Conservation (phyloP, 2,329 filamentous ascomycete genomes). For the Arthroderma uncinatum region DNA sequence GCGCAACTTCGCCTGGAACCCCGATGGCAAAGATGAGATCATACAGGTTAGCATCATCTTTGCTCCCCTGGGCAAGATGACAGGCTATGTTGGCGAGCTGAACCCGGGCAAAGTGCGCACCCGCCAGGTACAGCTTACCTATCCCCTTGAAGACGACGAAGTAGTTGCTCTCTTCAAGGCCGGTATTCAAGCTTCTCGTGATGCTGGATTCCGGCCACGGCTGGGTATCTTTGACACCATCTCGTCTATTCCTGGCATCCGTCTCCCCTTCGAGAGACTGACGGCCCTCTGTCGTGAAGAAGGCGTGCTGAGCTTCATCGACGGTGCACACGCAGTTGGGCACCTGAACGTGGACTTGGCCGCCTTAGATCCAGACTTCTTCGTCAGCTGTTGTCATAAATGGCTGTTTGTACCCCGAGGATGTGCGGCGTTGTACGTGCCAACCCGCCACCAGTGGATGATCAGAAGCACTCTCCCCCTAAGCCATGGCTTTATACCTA, state of each 20-base stretch:
- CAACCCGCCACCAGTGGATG: conserved; percentile 60
- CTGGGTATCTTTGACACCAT: conserved; percentile 74
- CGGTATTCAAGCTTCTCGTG: conserved; percentile 45
- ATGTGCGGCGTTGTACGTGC: conserved; percentile 71
- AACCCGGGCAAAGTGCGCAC: conserved; percentile 34
- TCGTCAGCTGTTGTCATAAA: conserved; percentile 79
- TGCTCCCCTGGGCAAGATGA: conserved; percentile 60
- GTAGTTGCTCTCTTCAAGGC: conserved; percentile 52
- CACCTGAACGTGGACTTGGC: conserved; percentile 61
- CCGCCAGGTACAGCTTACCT: conserved; percentile 49
- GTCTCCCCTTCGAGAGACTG: conserved; percentile 65
- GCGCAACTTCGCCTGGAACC: conserved; percentile 56
- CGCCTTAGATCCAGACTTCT: conserved; percentile 66
- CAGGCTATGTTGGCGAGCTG: conserved; percentile 60
- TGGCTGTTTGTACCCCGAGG: conserved; percentile 76
- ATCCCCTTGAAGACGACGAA: conserved; percentile 61
- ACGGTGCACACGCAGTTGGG: conserved; percentile 77
- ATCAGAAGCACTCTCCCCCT: conserved; percentile 68
- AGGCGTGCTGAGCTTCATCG: conserved; percentile 61
- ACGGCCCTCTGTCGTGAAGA: conserved; percentile 53
- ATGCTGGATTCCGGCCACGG: conserved; percentile 51
- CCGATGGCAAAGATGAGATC: conserved; percentile 52
- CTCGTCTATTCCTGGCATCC: conserved; percentile 63
- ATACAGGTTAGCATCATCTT: conserved; percentile 72
- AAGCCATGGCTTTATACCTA: conserved; percentile 61